These are phyloP conservation scores for Talaromyces adpressus DNA, from an alignment of 495 filamentous ascomycete genomes.

Conservation along the genomic window DNA sequence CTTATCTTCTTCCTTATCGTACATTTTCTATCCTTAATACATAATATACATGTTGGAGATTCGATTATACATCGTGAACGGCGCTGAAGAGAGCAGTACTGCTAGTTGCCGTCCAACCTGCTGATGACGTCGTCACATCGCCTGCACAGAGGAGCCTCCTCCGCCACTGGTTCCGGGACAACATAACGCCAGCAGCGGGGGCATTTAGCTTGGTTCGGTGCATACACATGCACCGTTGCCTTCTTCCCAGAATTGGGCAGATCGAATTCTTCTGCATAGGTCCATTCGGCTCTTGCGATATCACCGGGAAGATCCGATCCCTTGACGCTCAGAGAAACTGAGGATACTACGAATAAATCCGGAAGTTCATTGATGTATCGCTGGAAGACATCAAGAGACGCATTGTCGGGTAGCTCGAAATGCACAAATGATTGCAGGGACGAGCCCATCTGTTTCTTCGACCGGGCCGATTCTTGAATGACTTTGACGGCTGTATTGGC, in stretches of 20 bases:
- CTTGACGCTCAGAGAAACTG: slow-evolving; percentile 42
- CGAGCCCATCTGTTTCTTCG: slow-evolving; percentile 60
- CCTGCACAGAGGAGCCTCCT: slow-evolving; percentile 58
- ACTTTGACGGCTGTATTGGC: slow-evolving; percentile 58
- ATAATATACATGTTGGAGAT: not conserved
- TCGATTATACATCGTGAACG: not conserved
- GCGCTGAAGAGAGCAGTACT: not conserved
- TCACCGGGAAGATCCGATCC: slow-evolving; percentile 18
- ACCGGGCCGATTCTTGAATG: slow-evolving; percentile 60
- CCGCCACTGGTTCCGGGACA: slow-evolving; percentile 31
- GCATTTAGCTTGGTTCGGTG: slow-evolving; percentile 68
- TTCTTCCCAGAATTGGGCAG: slow-evolving; percentile 27
- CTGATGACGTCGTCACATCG: slow-evolving; percentile 50
- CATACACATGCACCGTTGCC: slow-evolving; percentile 53
- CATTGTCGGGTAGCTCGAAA: slow-evolving; percentile 26
- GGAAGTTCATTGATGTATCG: slow-evolving; percentile 58
- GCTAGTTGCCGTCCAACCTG: not conserved
- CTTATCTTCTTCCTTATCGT: not conserved
- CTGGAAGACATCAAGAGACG: slow-evolving; percentile 32
- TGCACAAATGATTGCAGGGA: slow-evolving; percentile 65
- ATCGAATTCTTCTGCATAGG: slow-evolving; percentile 48
- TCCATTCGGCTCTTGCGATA: slow-evolving; percentile 41
- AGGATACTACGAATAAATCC: slow-evolving; percentile 70
- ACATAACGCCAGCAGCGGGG: slow-evolving; percentile 82
- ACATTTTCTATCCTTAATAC: not conserved